Evolutionary conservation across 352 stramenopile species (phyloP).

Genomic region (Halophytophthora polymorphica): DNA sequence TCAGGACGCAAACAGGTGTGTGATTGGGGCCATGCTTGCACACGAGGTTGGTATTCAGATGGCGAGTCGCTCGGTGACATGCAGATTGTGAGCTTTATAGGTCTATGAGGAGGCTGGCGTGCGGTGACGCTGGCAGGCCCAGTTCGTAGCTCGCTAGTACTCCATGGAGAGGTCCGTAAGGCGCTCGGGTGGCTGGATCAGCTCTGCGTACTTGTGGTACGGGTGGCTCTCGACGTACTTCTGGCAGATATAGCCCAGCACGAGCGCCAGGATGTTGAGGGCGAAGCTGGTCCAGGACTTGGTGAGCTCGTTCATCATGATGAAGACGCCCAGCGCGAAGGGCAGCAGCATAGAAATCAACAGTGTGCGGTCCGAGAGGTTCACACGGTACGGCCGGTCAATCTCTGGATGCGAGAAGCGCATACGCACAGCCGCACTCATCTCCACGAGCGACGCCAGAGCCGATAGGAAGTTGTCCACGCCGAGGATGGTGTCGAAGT

Average conservation of each 20-base stretch:
- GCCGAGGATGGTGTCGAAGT: constrained; percentile 79
- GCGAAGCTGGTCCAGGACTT: constrained; percentile 70
- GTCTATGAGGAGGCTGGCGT: constrained; percentile 9
- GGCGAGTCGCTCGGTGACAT: too few relatives aligned
- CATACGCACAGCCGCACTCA: constrained; percentile 73
- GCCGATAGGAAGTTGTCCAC: constrained; percentile 81
- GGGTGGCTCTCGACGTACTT: constrained; percentile 62
- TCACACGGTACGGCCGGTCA: constrained; percentile 70
- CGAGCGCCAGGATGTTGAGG: constrained; percentile 50
- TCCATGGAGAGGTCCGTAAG: constrained; percentile 51
- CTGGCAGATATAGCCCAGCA: constrained; percentile 50
- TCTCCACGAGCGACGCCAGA: constrained; percentile 71
- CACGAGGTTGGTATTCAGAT: too few relatives aligned
- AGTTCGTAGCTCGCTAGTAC: constrained; percentile 20
- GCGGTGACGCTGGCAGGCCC: background rate
- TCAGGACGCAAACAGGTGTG: too few relatives aligned
- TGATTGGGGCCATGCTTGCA: too few relatives aligned
- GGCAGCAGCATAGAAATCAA: constrained; percentile 52
- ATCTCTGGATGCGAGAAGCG: constrained; percentile 74
- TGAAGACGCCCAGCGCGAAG: constrained; percentile 54
- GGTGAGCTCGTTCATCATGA: constrained; percentile 79
- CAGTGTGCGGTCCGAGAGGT: constrained; percentile 58
- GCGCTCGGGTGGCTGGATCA: constrained; percentile 30
- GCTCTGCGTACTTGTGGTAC: constrained; percentile 58
- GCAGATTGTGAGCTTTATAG: background rate